Evolutionary conservation across 2,329 filamentous ascomycete genomes (phyloP), one percentile per base, ranked within the genome.

Genomic region (Xenoacremonium recifei): DNA sequence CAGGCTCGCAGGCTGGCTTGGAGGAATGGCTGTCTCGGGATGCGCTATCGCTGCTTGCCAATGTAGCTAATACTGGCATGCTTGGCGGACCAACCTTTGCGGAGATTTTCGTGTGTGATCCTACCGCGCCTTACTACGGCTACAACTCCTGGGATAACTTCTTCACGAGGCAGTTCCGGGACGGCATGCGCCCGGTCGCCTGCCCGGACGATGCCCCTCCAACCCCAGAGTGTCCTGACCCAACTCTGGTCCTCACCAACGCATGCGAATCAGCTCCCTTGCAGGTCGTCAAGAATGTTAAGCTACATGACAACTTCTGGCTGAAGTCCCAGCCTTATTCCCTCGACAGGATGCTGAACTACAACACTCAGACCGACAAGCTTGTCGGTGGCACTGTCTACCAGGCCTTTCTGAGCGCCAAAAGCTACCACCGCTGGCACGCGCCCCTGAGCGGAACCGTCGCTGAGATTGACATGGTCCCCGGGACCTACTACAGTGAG

Each of bases 381-480:
- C 86, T 86, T 48, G 69, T 70, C 2, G 75, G 74, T 0, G 83
- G 78, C 0, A 84, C 79, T 0, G 67, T 87, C 3, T 87, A 85
- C 56, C 83, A 87, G 52, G 82, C 82, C 0, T 86, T 84, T 50
- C 63, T 87, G 2, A 80, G 72, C 12, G 75, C 80, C 0, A 63
- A 82, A 20, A 79, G 75, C 33, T 87, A 87, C 57, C 84, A 87
- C 59, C 72, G 83, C 16, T 87, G 84, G 84, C 78, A 85, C 55
- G 64, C 78, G 0, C 84, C 83, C 2, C 72, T 87, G 0, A 71
- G 65, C 3, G 84, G 83, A 1, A 77, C 58, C 2, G 64, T 87
- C 7, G 65, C 71, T 33, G 74, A 76, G 41, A 16, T 16, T 32
- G 9, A 10, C 30, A 7, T 11, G 9, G 30, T 32, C 30, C 9